Percentiles rank a stretch among this genome's conserved stretches.
Evolutionary conservation across 192 early-diverging fungal genomes (phyloP).

Genomic region (Coemansia sp.): DNA sequence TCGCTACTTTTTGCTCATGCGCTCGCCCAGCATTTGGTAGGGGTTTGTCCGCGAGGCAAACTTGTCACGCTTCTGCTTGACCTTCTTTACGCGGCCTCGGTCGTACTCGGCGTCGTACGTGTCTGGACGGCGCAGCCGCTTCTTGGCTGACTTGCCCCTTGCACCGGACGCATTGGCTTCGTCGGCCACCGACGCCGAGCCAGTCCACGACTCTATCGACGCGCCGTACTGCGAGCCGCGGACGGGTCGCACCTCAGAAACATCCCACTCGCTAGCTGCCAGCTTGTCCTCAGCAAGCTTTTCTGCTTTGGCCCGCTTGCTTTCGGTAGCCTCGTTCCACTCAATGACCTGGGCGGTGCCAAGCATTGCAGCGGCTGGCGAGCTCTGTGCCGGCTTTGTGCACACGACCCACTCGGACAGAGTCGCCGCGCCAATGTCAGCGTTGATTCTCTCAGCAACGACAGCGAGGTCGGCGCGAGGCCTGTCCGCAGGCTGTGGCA

Average conservation of each 20-base stretch:
- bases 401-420: constrained; percentile 37
- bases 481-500: neutral
- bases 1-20: constrained; percentile 17
- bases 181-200: constrained; percentile 34
- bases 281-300: constrained; percentile 53
- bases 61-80: constrained; percentile 56
- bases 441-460: constrained; percentile 3
- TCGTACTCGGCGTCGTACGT: constrained; percentile 72
- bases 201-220: constrained; percentile 54
- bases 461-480: neutral
- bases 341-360: constrained; percentile 19
- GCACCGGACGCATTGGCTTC: constrained; percentile 11
- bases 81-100: constrained; percentile 69
- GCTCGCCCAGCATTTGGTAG: constrained; percentile 48
- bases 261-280: constrained; percentile 43
- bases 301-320: constrained; percentile 46
- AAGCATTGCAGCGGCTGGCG: neutral
- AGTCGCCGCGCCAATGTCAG: neutral
- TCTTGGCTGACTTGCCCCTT: constrained; percentile 36
- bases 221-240: constrained; percentile 56
- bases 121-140: constrained; percentile 56
- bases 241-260: constrained; percentile 26
- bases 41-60: constrained; percentile 46
- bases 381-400: constrained; percentile 1
- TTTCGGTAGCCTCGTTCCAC: constrained; percentile 50